Percentiles rank a stretch among this genome's conserved stretches.
These are phyloP conservation scores for Fraxinus platypoda DNA, from an alignment of 305 asterid genomes.

Conservation along the genomic window DNA sequence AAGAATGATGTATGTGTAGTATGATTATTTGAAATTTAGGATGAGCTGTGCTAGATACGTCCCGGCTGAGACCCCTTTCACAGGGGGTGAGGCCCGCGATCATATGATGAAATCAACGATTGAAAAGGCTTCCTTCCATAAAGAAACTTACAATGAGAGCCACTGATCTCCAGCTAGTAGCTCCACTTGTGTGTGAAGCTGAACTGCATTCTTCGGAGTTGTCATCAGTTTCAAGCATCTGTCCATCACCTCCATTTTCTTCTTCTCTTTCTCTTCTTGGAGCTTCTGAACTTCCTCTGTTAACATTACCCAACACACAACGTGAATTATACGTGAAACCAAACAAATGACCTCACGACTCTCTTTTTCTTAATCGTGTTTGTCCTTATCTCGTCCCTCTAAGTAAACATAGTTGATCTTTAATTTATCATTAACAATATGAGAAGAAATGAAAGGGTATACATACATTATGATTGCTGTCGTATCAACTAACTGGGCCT, in stretches of 20 bases:
- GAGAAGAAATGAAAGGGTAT: not conserved
- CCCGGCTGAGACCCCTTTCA: too few species aligned
- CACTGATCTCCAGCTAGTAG: slow-evolving; percentile 10
- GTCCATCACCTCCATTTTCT: not conserved
- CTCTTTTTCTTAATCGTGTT: not conserved
- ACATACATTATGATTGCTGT: slow-evolving; percentile 56
- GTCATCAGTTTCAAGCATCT: not conserved
- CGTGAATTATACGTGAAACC: not conserved
- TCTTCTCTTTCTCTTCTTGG: not conserved
- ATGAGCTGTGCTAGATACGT: too few species aligned
- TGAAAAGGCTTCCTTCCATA: not conserved
- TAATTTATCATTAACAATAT: too few species aligned
- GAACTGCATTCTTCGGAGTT: not conserved
- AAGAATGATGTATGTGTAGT: too few species aligned
- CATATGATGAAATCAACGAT: not conserved
- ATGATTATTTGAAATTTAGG: too few species aligned
- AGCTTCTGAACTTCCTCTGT: slow-evolving; percentile 32
- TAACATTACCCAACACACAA: not conserved
- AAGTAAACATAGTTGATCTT: too few species aligned
- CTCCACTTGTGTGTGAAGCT: not conserved
- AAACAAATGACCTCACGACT: not conserved
- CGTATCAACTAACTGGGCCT: slow-evolving; percentile 36
- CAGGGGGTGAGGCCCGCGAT: too few species aligned
- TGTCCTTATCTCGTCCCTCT: not conserved
- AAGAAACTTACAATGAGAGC: slow-evolving; percentile 50